phyloP scores from a whole-genome alignment of 2,329 filamentous ascomycete genomes.

The Trichoderma afroharzianum region DNA sequence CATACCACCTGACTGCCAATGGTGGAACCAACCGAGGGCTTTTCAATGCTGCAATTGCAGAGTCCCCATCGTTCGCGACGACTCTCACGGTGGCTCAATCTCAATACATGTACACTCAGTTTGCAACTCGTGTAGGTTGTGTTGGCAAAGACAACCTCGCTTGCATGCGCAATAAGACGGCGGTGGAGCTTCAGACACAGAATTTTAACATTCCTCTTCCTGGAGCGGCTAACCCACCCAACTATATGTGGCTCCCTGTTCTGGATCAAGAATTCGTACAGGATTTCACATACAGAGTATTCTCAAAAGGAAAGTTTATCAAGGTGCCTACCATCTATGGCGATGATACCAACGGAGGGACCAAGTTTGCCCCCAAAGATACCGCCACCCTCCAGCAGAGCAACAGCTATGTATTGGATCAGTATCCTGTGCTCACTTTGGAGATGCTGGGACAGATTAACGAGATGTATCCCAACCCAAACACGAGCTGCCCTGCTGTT shows the following conservation, averaged over 20 bases:
- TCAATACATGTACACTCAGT: constrained; percentile 50
- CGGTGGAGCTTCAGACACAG: constrained; percentile 38
- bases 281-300: constrained; percentile 48
- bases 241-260: constrained; percentile 53
- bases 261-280: constrained; percentile 52
- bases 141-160: constrained; percentile 36
- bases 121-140: constrained; percentile 44
- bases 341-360: constrained; percentile 39
- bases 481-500: constrained; percentile 29
- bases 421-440: constrained; percentile 33
- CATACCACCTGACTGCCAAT: constrained; percentile 58
- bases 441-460: constrained; percentile 32
- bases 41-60: constrained; percentile 49
- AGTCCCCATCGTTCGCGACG: constrained; percentile 50
- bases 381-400: constrained; percentile 33
- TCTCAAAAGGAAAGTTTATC: constrained; percentile 47
- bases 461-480: constrained; percentile 34
- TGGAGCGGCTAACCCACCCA: constrained; percentile 32
- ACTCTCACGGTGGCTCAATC: constrained; percentile 45
- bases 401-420: constrained; percentile 32
- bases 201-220: constrained; percentile 39
- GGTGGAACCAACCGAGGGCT: constrained; percentile 46
- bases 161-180: constrained; percentile 44
- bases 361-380: constrained; percentile 31
- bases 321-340: constrained; percentile 51